These are phyloP conservation scores for Tuber calosporum DNA, from an alignment of 495 filamentous ascomycete species.

Conservation along the genomic window DNA sequence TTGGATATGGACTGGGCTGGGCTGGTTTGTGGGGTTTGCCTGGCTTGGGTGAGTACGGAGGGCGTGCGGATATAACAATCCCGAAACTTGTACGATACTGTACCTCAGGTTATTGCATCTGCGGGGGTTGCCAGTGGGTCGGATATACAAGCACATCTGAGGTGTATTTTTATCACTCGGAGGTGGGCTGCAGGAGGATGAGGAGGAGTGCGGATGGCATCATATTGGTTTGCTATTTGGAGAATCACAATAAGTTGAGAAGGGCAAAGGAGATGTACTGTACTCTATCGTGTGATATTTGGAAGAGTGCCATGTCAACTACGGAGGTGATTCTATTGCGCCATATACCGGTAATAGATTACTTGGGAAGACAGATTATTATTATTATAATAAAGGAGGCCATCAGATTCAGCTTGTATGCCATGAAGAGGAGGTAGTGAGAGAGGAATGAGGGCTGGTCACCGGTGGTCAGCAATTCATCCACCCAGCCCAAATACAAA, in stretches of 20 bases:
- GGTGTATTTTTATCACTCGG: neutral
- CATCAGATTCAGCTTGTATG: neutral
- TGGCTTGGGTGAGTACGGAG: neutral
- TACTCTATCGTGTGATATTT: neutral
- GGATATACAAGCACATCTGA: neutral
- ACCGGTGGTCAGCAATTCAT: neutral
- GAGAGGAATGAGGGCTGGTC: neutral
- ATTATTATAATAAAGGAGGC: neutral
- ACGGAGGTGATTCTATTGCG: neutral
- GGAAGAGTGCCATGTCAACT: neutral
- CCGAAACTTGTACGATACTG: neutral
- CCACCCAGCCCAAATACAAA: neutral
- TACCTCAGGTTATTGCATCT: neutral
- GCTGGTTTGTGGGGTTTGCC: neutral
- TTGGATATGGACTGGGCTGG: neutral
- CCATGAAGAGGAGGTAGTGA: neutral
- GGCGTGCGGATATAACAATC: neutral
- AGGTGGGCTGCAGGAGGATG: neutral
- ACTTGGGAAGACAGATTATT: neutral
- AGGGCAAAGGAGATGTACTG: neutral
- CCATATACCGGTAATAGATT: neutral
- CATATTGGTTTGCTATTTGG: neutral
- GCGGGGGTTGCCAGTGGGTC: neutral
- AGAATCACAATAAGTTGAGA: neutral
- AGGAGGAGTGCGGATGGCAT: neutral